Evolutionary conservation across 345 rosid species (phyloP), one percentile per base, ranked within the genome.

Genomic region (Hibiscus trionum): DNA sequence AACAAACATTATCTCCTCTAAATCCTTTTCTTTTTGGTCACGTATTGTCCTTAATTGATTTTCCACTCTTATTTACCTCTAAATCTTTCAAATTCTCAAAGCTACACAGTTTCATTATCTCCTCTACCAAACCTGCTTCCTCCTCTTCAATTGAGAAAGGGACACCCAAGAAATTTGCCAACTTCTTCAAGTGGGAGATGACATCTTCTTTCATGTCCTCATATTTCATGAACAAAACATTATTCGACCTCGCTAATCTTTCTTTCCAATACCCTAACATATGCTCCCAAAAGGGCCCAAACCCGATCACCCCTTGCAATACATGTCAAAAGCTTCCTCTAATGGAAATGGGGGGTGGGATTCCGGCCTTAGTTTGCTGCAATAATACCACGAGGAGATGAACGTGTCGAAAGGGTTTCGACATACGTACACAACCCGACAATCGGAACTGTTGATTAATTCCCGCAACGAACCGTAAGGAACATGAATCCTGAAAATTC

Each of bases 221-320:
- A 31, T 87, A 84, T 9, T 46, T 39, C 44, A 85, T 42, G 73
- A 85, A 82, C 65, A 87, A 61, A 24, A 87, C 79, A 58, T 71
- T 81, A 11, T 82, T 73, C 1, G 87, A 86, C n/a, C 69, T 76
- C 69, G 74, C 76, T 73, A 72, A 33, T 76, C 89, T 85, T 57
- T 77, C 80, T 9, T 67, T 79, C 83, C 84, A 85, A 61, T 82
- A 85, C 55, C 91, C 87, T 72, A 84, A 66, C 82, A 82, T 78
- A 42, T 87, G 88, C 17, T 85, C 83, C 84, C 82, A 82, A 58
- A 85, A 87, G 0, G 88, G 89, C 0, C 89, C 91, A 49, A 72
- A 84, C 39, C 77, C 85, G 24, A 77, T 59, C 42, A 82, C 75
- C 91, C 91, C 0, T 56, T 46, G 42, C 82, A 87, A 16, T 78